Base-by-base conservation (phyloP, 305 asterid genomes). In the Fraxinus paxiana region DNA sequence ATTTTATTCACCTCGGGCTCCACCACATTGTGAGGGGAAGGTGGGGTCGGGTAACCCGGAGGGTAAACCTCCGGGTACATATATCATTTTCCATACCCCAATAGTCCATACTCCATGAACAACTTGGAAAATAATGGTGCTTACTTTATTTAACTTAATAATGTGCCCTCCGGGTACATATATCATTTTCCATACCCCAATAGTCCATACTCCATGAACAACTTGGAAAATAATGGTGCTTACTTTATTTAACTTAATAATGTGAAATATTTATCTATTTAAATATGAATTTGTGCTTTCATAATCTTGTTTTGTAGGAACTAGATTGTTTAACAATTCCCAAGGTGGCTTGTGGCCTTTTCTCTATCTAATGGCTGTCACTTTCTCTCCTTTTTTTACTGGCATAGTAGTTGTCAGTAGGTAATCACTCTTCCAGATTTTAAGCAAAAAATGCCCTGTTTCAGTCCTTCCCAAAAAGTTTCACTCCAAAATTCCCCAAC, bases 321-420 rank as follows among this genome's bases (percentile, higher is more conserved):
- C 26, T 48, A 4, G 4, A 75, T 65, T n/a, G 6, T 51, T 51
- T 38, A 20, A 76, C 84, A 85, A 85, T 82, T 83, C 87, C 84
- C 88, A 72, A 83, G 92, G 85, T 86, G 67, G 81, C 89, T 85
- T 86, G 84, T 85, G 75, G 83, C 33, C 81, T 74, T 56, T 30
- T n/a, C 33, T 9, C 33, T n/a, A 1, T 22, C 71, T 76, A 26
- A 20, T 84, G 82, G 87, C 86, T 18, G 86, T 83, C 87, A 69
- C 86, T 89, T 72, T 87, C 85, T 65, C 81, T 72, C 75, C 37
- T 33, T 33, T 33, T 33, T 33, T 77, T 76, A 84, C 87, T 59
- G 82, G 78, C 75, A 67, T 80, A 56, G 90, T 90, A 88, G 91
- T 86, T 86, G 84, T 75, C 87, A 77, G 88, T 83, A 89, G 82